These are phyloP conservation scores for Biscogniauxia marginata DNA, from an alignment of 2,329 filamentous ascomycete species.

Conservation along the genomic window DNA sequence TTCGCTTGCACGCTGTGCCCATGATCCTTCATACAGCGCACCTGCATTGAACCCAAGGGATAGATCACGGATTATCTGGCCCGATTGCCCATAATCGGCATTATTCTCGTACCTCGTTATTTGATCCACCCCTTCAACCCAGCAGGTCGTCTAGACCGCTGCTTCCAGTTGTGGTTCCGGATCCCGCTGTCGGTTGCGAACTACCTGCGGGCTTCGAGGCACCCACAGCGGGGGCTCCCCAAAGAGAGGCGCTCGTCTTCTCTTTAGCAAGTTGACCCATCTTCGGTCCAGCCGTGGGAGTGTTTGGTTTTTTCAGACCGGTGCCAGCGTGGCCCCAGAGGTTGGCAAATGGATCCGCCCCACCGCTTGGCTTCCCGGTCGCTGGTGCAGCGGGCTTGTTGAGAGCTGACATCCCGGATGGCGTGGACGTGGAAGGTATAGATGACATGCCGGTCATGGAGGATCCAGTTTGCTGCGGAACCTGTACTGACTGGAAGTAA, in stretches of 20 bases:
- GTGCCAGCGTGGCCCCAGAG: constrained; percentile 76
- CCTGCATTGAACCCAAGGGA: neutral
- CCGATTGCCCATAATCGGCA: neutral
- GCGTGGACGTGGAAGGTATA: constrained; percentile 21
- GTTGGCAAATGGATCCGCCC: constrained; percentile 85
- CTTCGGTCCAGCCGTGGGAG: constrained; percentile 67
- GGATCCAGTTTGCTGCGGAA: constrained; percentile 35
- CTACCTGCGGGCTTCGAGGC: constrained; percentile 24
- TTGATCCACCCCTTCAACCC: constrained; percentile 21
- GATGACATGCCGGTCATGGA: constrained; percentile 23
- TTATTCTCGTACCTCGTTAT: neutral
- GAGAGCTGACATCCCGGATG: constrained; percentile 41
- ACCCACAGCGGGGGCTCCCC: constrained; percentile 66
- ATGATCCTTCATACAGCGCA: constrained; percentile 23
- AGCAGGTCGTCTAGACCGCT: constrained; percentile 33
- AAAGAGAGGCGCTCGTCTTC: constrained; percentile 91
- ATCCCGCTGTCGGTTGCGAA: constrained; percentile 10
- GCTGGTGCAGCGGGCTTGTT: constrained; percentile 47
- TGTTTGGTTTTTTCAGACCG: constrained; percentile 70
- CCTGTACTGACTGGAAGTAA: constrained; percentile 83
- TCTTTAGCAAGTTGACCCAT: constrained; percentile 97
- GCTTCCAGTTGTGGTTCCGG: constrained; percentile 19
- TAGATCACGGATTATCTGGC: neutral
- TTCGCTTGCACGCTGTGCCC: constrained; percentile 17
- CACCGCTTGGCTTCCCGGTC: constrained; percentile 53